phyloP scores from a whole-genome alignment of 306 rosid genomes.

The Quercus mongolica region DNA sequence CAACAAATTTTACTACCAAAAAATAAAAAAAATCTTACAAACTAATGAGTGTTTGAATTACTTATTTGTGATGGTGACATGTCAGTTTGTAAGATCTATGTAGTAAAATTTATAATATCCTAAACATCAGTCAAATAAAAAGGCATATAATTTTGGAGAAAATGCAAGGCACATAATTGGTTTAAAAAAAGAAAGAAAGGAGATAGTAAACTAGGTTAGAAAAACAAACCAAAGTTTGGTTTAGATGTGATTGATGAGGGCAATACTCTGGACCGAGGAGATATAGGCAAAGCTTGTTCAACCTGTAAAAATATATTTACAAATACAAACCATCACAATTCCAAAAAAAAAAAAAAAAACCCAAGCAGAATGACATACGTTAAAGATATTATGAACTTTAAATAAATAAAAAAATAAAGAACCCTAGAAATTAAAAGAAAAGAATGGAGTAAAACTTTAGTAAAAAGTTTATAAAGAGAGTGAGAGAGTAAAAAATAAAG shows the following conservation, averaged over 20 bases:
- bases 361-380: not conserved
- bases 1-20: no score
- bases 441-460: not conserved
- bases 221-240: slow-evolving; percentile 34
- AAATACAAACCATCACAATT: not conserved
- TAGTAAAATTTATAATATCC: no score
- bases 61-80: no score
- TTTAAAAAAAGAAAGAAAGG: not conserved
- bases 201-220: not conserved
- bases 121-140: no score
- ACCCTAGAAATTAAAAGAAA: slow-evolving; percentile 3
- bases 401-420: not conserved
- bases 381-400: not conserved
- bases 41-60: no score
- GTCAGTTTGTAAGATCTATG: no score
- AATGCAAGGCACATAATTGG: not conserved
- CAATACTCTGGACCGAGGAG: slow-evolving; percentile 35
- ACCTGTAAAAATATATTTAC: not conserved
- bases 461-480: not conserved
- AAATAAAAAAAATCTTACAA: no score
- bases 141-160: not conserved
- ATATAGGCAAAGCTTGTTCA: slow-evolving; percentile 36
- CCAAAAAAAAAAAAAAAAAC: not conserved
- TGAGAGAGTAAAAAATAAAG: not conserved
- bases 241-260: slow-evolving; percentile 37